Conservation (phyloP, 2,329 filamentous ascomycete species). For the Phaeosphaeria sp. region DNA sequence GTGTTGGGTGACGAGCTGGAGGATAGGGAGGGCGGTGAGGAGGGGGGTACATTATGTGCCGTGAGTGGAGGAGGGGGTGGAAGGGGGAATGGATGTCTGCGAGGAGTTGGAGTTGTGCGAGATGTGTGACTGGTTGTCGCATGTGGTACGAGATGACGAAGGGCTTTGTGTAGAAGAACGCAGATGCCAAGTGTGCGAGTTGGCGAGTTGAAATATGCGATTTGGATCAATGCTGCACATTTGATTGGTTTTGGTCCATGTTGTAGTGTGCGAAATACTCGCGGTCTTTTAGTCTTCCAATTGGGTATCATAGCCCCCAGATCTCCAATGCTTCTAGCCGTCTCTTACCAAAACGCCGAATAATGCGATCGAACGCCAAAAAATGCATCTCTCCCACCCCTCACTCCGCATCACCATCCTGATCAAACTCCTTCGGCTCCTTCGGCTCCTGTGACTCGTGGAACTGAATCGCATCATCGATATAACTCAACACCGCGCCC, state of each 20-base stretch:
- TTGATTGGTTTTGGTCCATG: background rate
- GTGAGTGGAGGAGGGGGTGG: background rate
- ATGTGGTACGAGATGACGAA: too few species aligned
- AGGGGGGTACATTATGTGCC: background rate
- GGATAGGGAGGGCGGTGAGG: background rate
- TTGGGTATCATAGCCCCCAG: background rate
- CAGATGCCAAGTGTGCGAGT: too few species aligned
- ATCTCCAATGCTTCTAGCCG: background rate
- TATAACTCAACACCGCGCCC: constrained; percentile 82
- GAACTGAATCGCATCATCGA: constrained; percentile 92
- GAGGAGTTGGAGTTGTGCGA: too few species aligned
- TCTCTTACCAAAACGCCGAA: background rate
- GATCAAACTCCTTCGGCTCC: constrained; percentile 67
- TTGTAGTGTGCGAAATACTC: background rate
- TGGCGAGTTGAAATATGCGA: background rate
- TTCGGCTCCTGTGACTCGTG: constrained; percentile 92
- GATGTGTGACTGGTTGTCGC: too few species aligned
- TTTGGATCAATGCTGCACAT: too few species aligned
- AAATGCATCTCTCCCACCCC: background rate
- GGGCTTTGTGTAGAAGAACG: too few species aligned
- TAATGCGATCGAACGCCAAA: background rate
- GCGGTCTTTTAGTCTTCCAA: background rate
- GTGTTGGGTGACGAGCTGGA: too few species aligned
- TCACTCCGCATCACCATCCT: constrained; percentile 9
- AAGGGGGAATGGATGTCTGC: too few species aligned